Percentiles rank a stretch among this genome's conserved stretches.
Evolutionary conservation across 352 stramenopile species (phyloP).

Genomic region (Phytophthora pseudosyringae): DNA sequence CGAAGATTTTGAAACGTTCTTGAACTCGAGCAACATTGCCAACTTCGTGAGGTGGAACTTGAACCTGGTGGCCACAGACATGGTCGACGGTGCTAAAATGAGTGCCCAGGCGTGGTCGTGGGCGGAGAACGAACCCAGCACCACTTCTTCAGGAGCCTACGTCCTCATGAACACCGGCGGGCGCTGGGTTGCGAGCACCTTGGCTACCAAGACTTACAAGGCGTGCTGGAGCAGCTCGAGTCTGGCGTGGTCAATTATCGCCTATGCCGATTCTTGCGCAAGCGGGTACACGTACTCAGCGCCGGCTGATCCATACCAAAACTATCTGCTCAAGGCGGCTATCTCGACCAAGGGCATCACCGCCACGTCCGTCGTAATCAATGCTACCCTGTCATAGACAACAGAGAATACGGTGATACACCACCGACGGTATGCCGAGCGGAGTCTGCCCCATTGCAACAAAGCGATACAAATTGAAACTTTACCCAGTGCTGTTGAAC

Average conservation of each 20-base stretch:
- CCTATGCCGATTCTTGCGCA: constrained; percentile 30
- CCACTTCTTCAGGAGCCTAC: constrained; percentile 27
- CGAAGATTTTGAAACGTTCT: constrained; percentile 33
- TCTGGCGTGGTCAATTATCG: constrained; percentile 48
- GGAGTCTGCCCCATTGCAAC: too few species aligned
- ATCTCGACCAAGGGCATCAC: constrained; percentile 41
- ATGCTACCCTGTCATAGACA: constrained; percentile 33
- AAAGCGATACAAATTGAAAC: too few species aligned
- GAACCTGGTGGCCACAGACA: constrained; percentile 56
- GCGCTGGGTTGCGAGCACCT: constrained; percentile 40
- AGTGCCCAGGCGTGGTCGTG: constrained; percentile 56
- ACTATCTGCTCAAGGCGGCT: constrained; percentile 47
- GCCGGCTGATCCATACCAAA: constrained; percentile 57
- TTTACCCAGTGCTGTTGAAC: neutral
- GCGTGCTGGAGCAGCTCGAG: constrained; percentile 49
- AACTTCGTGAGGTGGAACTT: constrained; percentile 65
- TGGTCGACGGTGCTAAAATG: constrained; percentile 55
- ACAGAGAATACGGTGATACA: neutral
- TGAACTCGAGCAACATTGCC: constrained; percentile 46
- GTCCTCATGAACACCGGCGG: constrained; percentile 45
- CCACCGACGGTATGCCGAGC: neutral
- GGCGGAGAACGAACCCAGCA: constrained; percentile 50
- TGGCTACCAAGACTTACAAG: constrained; percentile 33
- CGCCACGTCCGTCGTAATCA: constrained; percentile 49
- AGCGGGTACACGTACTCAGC: constrained; percentile 35